Conservation (phyloP, 371 early-diverging fungal genomes). For the Haplosporangium sp. region DNA sequence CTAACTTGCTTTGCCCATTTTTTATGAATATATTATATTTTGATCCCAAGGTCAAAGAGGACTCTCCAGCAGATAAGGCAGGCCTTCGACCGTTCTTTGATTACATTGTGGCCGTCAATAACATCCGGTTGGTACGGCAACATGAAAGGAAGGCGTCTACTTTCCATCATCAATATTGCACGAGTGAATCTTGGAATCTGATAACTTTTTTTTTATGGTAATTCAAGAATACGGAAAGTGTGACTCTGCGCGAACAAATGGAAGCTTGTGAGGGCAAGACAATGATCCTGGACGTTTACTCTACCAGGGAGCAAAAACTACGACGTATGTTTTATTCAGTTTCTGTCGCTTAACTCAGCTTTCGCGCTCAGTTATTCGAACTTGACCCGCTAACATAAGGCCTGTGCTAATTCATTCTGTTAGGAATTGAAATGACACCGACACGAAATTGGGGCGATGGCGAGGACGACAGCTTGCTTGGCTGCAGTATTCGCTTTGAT, state of each 20-base stretch:
- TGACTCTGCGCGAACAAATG: conserved; percentile 60
- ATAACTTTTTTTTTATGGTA: not conserved
- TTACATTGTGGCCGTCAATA: conserved; percentile 77
- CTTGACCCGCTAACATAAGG: not conserved
- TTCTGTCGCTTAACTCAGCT: not conserved
- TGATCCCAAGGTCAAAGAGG: conserved; percentile 65
- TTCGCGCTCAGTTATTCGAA: not conserved
- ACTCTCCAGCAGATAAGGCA: conserved; percentile 75
- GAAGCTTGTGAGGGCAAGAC: conserved; percentile 62
- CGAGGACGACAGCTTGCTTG: conserved; percentile 57
- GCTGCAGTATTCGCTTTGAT: conserved; percentile 78
- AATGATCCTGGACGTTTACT: conserved; percentile 71
- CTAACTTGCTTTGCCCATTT: not conserved
- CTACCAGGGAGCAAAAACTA: conserved; percentile 70
- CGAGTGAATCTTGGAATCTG: not conserved
- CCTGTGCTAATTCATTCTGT: not conserved
- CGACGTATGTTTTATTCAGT: conserved; percentile 59
- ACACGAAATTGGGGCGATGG: conserved; percentile 58
- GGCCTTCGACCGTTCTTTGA: conserved; percentile 84
- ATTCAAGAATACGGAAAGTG: conserved; percentile 58
- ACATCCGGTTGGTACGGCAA: conserved; percentile 55
- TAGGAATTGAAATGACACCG: conserved; percentile 68
- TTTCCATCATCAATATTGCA: not conserved
- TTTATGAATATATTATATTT: not conserved
- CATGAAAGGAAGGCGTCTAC: not conserved